Evolutionary conservation across 805 yeast species (phyloP).

Genomic region (Wickerhamiella kurtzmanii): DNA sequence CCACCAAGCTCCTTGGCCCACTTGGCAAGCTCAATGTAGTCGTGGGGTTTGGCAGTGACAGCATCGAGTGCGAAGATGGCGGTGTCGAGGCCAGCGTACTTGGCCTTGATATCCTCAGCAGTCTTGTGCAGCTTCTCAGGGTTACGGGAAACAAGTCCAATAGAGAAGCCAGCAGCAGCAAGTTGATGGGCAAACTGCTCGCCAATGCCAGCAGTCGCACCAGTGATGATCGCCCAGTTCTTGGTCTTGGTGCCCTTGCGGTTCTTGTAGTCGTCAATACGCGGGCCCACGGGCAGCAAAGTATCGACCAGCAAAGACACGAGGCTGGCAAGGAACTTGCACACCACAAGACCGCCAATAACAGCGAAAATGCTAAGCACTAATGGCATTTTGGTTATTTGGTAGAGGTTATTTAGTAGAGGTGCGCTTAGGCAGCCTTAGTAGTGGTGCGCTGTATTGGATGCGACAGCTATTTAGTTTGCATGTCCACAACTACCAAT

Average conservation of each 20-base stretch:
- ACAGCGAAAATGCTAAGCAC: background rate
- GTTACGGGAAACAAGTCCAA: slow-evolving; percentile 77
- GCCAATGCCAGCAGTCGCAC: slow-evolving; percentile 96
- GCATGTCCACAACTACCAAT: background rate
- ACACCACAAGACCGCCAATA: slow-evolving; percentile 11
- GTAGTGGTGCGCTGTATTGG: background rate
- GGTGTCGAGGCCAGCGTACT: slow-evolving; percentile 44
- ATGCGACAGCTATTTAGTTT: background rate
- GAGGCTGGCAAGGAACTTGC: slow-evolving; percentile 1
- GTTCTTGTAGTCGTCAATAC: slow-evolving; percentile 9
- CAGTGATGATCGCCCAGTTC: slow-evolving; percentile 89
- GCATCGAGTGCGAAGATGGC: slow-evolving; percentile 68
- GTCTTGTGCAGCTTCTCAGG: slow-evolving; percentile 56
- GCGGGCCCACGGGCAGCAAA: slow-evolving; percentile 9
- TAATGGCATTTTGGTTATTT: background rate
- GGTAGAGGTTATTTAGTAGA: background rate
- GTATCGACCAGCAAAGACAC: slow-evolving; percentile 11
- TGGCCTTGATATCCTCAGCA: slow-evolving; percentile 46
- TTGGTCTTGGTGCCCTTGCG: slow-evolving; percentile 27
- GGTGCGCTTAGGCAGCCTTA: background rate
- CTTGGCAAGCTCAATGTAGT: slow-evolving; percentile 40
- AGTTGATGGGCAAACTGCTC: slow-evolving; percentile 79
- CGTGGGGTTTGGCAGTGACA: slow-evolving; percentile 42
- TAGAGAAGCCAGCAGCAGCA: slow-evolving; percentile 72
- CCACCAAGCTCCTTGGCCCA: slow-evolving; percentile 35